Percentiles rank a stretch among this genome's conserved stretches.
Conservation (phyloP, 305 asterid genomes). For the Fraxinus nigra region DNA sequence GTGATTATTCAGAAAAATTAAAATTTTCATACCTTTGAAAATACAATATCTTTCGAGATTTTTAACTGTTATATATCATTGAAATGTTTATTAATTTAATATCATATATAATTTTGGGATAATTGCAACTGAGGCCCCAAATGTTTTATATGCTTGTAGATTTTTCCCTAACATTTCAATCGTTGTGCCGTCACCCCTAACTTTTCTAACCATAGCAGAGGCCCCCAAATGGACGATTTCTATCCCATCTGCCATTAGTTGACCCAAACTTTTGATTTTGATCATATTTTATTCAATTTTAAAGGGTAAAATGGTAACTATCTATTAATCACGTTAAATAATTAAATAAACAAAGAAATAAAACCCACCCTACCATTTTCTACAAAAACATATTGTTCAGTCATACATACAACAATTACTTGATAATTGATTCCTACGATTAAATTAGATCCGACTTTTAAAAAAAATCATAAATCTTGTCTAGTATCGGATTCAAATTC, state of each 20-base stretch:
- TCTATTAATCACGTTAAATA: neutral
- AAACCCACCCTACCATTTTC: neutral
- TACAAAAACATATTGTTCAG: neutral
- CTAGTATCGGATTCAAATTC: neutral
- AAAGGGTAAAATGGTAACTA: neutral
- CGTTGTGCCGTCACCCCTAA: neutral
- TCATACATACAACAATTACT: neutral
- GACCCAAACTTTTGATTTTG: neutral
- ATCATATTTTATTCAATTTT: neutral
- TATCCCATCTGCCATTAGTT: neutral
- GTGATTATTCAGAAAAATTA: neutral
- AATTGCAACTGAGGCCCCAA: neutral
- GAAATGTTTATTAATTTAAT: neutral
- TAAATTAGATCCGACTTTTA: neutral
- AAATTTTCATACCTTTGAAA: neutral
- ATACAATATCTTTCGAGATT: neutral
- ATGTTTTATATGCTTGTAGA: neutral
- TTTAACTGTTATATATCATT: neutral
- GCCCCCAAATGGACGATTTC: neutral
- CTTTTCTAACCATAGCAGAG: neutral
- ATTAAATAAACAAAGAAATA: neutral
- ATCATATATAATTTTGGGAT: neutral
- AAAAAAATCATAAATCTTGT: neutral
- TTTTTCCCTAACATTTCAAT: neutral
- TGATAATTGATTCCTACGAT: neutral